Base-by-base conservation (phyloP, 2,329 filamentous ascomycete species). In the Geoglossum cookeanum region DNA sequence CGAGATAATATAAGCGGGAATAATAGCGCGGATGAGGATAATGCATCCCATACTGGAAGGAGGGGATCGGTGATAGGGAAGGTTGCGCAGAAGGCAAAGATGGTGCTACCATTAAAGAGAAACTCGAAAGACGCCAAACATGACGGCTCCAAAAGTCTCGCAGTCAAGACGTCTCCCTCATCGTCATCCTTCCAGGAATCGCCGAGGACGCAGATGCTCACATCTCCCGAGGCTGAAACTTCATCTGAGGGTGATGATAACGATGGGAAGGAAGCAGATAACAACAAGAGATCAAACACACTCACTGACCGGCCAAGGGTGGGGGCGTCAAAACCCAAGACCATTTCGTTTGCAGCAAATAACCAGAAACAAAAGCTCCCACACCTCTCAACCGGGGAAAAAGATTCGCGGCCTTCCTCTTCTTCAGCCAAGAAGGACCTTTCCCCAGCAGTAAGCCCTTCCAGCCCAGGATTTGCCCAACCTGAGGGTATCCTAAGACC, bases 1-100 rank as follows among this genome's bases (percentile, higher is more conserved):
- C 29, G 49, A 53, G 49, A 53, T 35, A 37, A 17, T 17, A n/a
- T n/a, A 17, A 53, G 49, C 15, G 49, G 30, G 17, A 37, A 35
- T 17, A 54, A 54, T 39, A 58, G 57, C 37, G 54, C 35, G 5
- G 57, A 58, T 55, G 57, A 57, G 15, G 56, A 58, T 45, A 33
- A 17, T 32, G 15, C 27, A 3, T 37, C 45, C 5, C 30, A 55
- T 30, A 15, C 39, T 8, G 37, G 13, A 7, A 58, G 54, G 42
- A 57, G 54, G 27, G 57, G 53, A 32, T 58, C 57, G 7, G 54
- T 58, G n/a, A 58, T 58, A 33, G 53, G 53, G 29, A 57, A 58
- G 33, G 53, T 58, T 13, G 57, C 53, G 8, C 57, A 57, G n/a
- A 44, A 42, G 27, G 57, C 57, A 33, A 58, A 58, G 29, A 22